A percentile compares a stretch with the other conserved stretches of the same genome.
phyloP scores from a whole-genome alignment of 257 asterid genomes.

The Osmanthus fragrans region DNA sequence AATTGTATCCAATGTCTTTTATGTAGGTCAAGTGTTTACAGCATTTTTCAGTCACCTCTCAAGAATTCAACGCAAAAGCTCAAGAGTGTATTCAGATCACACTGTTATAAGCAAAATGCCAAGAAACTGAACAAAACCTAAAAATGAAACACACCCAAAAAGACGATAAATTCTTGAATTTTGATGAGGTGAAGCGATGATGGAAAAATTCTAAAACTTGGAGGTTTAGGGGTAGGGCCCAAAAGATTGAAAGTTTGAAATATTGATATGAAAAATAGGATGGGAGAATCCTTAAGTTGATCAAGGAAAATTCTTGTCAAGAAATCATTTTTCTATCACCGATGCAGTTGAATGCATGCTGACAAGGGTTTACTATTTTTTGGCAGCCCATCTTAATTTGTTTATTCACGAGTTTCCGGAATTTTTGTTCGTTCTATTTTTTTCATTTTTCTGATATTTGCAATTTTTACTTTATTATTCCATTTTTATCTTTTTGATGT shows the following conservation, averaged over 20 bases:
- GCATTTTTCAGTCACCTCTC: constrained; percentile 3
- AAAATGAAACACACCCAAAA: constrained; percentile 11
- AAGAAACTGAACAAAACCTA: constrained; percentile 21
- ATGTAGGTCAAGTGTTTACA: constrained; percentile 32
- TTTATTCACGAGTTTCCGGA: constrained; percentile 20
- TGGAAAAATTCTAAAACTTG: constrained; percentile 16
- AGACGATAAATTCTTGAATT: constrained; percentile 23
- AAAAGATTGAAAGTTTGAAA: not conserved
- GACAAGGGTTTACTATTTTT: constrained; percentile 26
- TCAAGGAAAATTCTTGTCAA: constrained; percentile 37
- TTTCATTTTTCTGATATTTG: not conserved
- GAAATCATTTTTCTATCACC: constrained; percentile 8
- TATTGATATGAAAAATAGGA: not conserved
- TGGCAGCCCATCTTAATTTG: constrained; percentile 2
- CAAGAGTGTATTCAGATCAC: constrained; percentile 27
- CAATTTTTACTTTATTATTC: not conserved
- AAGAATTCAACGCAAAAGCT: constrained; percentile 16
- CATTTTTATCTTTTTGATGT: not conserved
- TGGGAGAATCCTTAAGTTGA: constrained; percentile 66
- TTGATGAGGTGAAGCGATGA: constrained; percentile 28
- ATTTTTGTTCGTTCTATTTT: constrained; percentile 22
- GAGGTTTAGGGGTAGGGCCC: constrained; percentile 27
- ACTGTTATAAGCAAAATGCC: constrained; percentile 17
- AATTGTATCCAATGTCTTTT: constrained; percentile 48
- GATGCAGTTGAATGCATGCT: constrained; percentile 25